phyloP scores from a whole-genome alignment of 2,329 filamentous ascomycete species.

The Pseudogymnoascus sp. region DNA sequence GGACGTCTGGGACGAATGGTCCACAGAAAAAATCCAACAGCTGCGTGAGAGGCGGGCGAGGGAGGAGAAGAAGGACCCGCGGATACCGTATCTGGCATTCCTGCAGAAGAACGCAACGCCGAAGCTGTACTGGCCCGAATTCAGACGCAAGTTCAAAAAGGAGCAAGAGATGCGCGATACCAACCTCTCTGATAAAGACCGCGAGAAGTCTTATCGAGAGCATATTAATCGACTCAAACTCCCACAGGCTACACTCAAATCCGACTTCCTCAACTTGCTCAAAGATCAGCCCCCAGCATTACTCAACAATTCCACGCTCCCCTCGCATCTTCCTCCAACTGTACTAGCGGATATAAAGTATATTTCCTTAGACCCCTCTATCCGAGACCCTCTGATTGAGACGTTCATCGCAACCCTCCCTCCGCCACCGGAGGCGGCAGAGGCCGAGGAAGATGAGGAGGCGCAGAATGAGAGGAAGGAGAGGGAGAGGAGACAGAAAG shows the following conservation, averaged over 20 bases:
- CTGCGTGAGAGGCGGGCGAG: conserved; percentile 64
- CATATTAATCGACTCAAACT: conserved; percentile 60
- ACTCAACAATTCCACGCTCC: conserved; percentile 51
- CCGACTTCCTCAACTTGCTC: conserved; percentile 59
- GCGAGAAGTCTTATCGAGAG: conserved; percentile 73
- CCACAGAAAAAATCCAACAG: conserved; percentile 62
- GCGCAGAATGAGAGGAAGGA: conserved; percentile 43
- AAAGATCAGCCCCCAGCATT: conserved; percentile 48
- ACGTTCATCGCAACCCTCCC: conserved; percentile 57
- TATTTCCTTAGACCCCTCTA: conserved; percentile 52
- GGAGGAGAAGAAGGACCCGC: conserved; percentile 74
- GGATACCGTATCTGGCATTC: conserved; percentile 73
- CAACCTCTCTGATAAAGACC: conserved; percentile 63
- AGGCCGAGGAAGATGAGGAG: conserved; percentile 43
- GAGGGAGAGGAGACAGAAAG: conserved; percentile 52
- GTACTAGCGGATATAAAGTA: conserved; percentile 61
- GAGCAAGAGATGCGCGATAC: conserved; percentile 72
- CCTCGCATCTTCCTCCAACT: conserved; percentile 50
- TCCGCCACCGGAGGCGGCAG: conserved; percentile 42
- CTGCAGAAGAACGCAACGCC: conserved; percentile 74
- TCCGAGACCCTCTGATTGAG: conserved; percentile 57
- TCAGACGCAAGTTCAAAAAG: conserved; percentile 81
- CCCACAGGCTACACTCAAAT: conserved; percentile 56
- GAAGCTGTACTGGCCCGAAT: conserved; percentile 96
- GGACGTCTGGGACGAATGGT: conserved; percentile 81